Percentiles rank a stretch among this genome's conserved stretches.
Conservation (phyloP, 139 green algal genomes). For the Gonium pectorale region DNA sequence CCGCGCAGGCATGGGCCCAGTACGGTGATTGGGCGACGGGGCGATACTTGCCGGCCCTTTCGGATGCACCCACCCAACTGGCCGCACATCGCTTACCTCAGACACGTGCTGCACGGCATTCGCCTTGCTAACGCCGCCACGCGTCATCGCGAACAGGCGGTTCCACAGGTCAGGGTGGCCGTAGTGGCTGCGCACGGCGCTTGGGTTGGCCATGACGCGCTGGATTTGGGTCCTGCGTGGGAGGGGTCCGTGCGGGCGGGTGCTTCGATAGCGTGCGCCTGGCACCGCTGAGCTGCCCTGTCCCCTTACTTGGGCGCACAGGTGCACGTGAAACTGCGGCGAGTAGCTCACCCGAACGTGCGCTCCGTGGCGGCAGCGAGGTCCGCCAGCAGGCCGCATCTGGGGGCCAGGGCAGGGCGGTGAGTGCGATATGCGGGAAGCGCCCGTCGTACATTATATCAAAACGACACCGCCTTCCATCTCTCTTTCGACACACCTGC, state of each 20-base stretch:
- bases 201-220: slow-evolving; percentile 78
- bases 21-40: no score
- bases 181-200: slow-evolving; percentile 85
- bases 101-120: slow-evolving; percentile 66
- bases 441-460: no score
- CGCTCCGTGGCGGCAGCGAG: slow-evolving; percentile 81
- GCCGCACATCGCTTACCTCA: slow-evolving; percentile 56
- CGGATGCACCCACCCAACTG: no score
- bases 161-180: slow-evolving; percentile 92
- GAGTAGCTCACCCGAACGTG: slow-evolving; percentile 73
- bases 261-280: no score
- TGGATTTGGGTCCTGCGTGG: slow-evolving; percentile 74
- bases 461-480: no score
- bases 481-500: no score
- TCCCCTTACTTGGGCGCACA: no score
- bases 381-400: slow-evolving; percentile 57
- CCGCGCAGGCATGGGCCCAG: no score
- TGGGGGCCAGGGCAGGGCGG: neutral
- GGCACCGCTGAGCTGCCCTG: no score
- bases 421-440: no score
- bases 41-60: no score
- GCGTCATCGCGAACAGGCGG: slow-evolving; percentile 83
- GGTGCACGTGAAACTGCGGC: no score
- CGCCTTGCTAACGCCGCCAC: slow-evolving; percentile 75
- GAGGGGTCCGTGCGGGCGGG: neutral